phyloP scores from a whole-genome alignment of 2,329 filamentous ascomycete species.

The Dactylellina parvicollis region DNA sequence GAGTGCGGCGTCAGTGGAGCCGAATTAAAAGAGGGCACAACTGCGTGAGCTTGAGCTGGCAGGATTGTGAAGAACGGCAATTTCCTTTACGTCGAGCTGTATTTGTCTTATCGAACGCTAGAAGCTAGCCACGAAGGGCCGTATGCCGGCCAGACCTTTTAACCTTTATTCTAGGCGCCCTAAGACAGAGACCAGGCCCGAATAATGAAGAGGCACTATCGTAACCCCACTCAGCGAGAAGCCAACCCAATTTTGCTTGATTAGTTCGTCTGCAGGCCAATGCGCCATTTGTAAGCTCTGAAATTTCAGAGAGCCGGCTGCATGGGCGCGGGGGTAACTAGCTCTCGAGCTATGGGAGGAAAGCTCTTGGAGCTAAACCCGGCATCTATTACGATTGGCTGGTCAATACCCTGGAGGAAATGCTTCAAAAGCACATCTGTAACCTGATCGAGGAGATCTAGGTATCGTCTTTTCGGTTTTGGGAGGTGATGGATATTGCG shows the following conservation, averaged over 20 bases:
- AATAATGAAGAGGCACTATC: background rate
- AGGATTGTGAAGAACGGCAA: no score
- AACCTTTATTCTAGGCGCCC: no score
- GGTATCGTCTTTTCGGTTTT: background rate
- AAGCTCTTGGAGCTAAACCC: background rate
- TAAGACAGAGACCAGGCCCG: background rate
- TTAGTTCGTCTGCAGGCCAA: background rate
- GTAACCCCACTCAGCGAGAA: slow-evolving; percentile 2
- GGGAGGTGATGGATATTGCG: background rate
- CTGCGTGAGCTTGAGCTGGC: no score
- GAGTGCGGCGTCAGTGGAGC: background rate
- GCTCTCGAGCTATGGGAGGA: background rate
- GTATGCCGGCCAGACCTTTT: no score
- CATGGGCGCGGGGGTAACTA: background rate
- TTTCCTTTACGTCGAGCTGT: no score
- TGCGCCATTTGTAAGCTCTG: slow-evolving; percentile 5
- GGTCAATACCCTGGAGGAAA: background rate
- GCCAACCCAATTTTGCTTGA: background rate
- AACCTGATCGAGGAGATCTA: background rate
- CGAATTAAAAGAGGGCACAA: no score
- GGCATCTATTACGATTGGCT: slow-evolving; percentile 5
- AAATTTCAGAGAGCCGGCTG: slow-evolving; percentile 1
- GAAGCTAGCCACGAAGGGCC: no score
- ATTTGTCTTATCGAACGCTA: no score
- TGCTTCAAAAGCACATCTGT: background rate